Evolutionary conservation across 805 yeast genomes (phyloP), one percentile per base, ranked within the genome.

Genomic region (Starmerella vitae): DNA sequence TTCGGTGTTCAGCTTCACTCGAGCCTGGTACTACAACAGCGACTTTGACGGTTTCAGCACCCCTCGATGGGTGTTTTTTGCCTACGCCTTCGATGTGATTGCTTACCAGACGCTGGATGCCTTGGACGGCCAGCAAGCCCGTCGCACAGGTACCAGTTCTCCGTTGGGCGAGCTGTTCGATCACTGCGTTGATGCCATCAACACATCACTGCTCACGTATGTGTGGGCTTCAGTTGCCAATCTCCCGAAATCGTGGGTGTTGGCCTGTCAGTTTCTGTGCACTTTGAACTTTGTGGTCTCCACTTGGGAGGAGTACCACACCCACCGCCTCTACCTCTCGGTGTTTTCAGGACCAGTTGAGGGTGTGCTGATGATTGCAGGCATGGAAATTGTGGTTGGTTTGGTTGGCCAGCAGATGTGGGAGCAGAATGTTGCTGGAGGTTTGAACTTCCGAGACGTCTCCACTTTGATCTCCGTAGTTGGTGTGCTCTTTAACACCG

Each of bases 261-360:
- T 60, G 7, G 37, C 40, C 20, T 39, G 56, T 20, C 58, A 56
- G 41, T 49, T 57, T 27, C 52, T 55, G 9, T 52, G 62, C 36
- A 47, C 59, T 15, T 37, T 53, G 36, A 86, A 86, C 59, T 88
- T 86, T 58, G 86, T 85, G 56, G 57, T 82, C 36, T 77, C 93
- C 28, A 86, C 96, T 1, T 86, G 96, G 96, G 97, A 86, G 61
- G 95, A 85, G 56, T 86, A 73, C 58, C 88, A 85, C 56, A 86
- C 96, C 1, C 93, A 84, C 51, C 76, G 74, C 34, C 64, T 86
- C 36, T 86, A 68, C 57, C 64, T 86, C 38, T 74, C 88, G 26
- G 76, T 70, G 45, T 75, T 83, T 51, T 79, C 93, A 12, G 97
- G 97, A 0, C 97, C 97, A 0, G 96, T 88, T 3, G 97, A 86